Percentiles rank a stretch among this genome's conserved stretches.
Conservation (phyloP, 805 yeast species). For the Kluyveromyces nonfermentans region DNA sequence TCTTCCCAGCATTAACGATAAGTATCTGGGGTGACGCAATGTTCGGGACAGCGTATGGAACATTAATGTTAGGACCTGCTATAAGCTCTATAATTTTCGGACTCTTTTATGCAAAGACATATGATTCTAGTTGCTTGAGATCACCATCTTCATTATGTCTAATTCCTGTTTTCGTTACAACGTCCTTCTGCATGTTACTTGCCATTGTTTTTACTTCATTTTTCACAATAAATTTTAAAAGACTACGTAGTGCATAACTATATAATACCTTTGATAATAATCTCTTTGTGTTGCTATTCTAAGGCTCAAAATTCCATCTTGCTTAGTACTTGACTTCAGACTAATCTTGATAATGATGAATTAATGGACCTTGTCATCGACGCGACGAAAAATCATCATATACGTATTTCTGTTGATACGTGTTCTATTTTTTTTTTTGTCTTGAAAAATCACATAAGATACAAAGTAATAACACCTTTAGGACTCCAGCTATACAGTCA, state of each 20-base stretch:
- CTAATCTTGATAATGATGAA: too few species aligned
- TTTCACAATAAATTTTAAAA: not conserved
- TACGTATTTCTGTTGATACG: not conserved
- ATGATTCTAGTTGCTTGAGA: slow-evolving; percentile 34
- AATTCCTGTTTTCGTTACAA: not conserved
- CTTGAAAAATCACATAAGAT: not conserved
- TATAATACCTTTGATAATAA: not conserved
- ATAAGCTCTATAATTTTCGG: slow-evolving; percentile 66
- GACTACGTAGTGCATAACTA: not conserved
- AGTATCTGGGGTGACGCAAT: slow-evolving; percentile 80
- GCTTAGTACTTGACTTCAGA: too few species aligned
- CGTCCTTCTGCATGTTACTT: not conserved
- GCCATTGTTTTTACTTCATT: not conserved
- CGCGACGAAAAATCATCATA: not conserved
- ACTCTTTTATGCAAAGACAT: slow-evolving; percentile 53
- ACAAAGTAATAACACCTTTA: not conserved
- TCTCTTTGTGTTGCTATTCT: too few species aligned
- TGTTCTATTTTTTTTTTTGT: not conserved
- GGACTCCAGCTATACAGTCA: not conserved
- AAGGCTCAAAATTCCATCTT: too few species aligned
- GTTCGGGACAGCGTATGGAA: slow-evolving; percentile 90
- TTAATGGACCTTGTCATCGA: too few species aligned
- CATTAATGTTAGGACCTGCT: slow-evolving; percentile 83
- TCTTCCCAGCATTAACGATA: slow-evolving; percentile 77
- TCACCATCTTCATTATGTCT: not conserved